Percentiles rank a stretch among this genome's conserved stretches.
phyloP scores from a whole-genome alignment of 441 rosid species.

The Flueggea neowawraea region DNA sequence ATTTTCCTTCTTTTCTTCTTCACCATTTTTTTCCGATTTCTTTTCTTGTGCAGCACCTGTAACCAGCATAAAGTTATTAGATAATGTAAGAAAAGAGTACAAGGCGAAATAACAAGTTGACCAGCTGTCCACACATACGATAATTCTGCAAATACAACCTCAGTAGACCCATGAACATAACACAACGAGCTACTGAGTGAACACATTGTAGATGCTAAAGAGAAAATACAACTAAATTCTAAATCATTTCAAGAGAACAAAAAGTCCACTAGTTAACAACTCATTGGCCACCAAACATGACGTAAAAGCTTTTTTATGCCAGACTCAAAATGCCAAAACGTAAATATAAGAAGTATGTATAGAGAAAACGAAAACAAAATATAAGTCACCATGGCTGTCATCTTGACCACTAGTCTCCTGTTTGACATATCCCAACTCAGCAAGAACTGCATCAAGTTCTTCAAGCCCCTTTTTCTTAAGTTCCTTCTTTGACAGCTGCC shows the following conservation, averaged over 20 bases:
- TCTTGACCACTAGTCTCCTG: constrained; percentile 28
- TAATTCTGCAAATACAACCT: too few species aligned
- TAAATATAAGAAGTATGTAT: too few species aligned
- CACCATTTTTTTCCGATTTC: constrained; percentile 33
- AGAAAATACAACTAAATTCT: too few species aligned
- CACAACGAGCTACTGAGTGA: background rate
- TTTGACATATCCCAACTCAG: constrained; percentile 38
- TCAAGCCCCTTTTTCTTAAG: constrained; percentile 59
- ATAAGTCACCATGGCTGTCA: constrained; percentile 5
- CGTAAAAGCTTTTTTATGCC: too few species aligned
- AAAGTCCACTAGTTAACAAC: too few species aligned
- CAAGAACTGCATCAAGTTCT: constrained; percentile 60
- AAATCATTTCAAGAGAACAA: too few species aligned
- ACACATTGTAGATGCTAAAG: too few species aligned
- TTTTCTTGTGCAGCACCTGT: constrained; percentile 35
- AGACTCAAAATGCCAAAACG: too few species aligned
- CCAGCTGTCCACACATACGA: background rate
- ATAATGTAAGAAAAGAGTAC: background rate
- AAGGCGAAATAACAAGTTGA: background rate
- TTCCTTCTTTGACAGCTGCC: constrained; percentile 64
- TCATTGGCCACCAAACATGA: too few species aligned
- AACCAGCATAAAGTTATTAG: background rate
- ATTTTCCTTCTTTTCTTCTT: constrained; percentile 47
- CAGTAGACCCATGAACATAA: background rate
- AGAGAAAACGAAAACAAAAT: too few species aligned